phyloP scores from a whole-genome alignment of 164 flowering plant genomes.

The Kingdonia uniflora region DNA sequence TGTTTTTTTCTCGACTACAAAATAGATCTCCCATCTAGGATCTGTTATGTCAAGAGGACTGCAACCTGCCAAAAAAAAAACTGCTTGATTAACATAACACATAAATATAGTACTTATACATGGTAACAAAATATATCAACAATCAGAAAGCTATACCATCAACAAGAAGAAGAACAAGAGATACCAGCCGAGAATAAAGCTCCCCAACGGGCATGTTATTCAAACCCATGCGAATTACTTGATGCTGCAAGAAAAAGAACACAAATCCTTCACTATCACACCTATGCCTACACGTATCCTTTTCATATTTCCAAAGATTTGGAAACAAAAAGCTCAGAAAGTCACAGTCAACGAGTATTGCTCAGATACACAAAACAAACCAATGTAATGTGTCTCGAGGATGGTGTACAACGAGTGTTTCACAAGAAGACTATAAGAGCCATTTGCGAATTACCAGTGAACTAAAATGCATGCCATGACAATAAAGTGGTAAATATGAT shows the following conservation, averaged over 20 bases:
- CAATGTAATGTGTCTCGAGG: no score
- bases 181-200: slow-evolving; percentile 71
- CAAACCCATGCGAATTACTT: slow-evolving; percentile 51
- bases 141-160: slow-evolving; percentile 46
- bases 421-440: no score
- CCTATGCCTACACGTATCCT: no score
- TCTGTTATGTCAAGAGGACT: slow-evolving; percentile 81
- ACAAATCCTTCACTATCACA: no score
- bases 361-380: neutral
- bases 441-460: no score
- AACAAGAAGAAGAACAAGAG: slow-evolving; percentile 84
- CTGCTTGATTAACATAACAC: no score
- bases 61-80: slow-evolving; percentile 50
- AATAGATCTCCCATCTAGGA: slow-evolving; percentile 79
- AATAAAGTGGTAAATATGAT: slow-evolving; percentile 5
- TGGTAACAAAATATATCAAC: neutral
- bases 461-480: no score
- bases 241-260: slow-evolving; percentile 8
- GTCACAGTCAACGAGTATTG: neutral
- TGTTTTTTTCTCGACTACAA: slow-evolving; percentile 38
- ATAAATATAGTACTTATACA: no score
- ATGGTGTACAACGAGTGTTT: no score
- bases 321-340: no score
- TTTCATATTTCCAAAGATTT: no score
- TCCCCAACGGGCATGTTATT: slow-evolving; percentile 48